Evolutionary conservation across 108 stramenopile species (phyloP).

Genomic region (Chaetoceros tenuissimus): DNA sequence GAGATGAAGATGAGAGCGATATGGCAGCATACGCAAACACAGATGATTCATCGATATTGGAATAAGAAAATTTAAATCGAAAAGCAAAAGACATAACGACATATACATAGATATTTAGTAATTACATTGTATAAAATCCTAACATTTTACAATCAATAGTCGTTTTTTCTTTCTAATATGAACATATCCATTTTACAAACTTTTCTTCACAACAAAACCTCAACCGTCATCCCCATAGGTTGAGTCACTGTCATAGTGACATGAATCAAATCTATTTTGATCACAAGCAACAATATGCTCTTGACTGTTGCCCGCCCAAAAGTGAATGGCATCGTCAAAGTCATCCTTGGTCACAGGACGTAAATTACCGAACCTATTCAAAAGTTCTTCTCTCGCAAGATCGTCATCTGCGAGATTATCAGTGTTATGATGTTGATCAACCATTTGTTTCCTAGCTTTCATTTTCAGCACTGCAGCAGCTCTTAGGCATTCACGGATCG

Average conservation of each 20-base stretch:
- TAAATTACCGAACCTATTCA: constrained; percentile 45
- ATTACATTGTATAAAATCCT: no score
- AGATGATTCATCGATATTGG: no score
- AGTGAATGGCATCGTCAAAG: constrained; percentile 52
- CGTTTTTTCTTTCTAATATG: no score
- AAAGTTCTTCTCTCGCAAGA: constrained; percentile 29
- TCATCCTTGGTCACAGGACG: constrained; percentile 48
- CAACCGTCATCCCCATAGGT: constrained; percentile 59
- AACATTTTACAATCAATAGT: no score
- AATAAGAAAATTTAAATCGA: neutral
- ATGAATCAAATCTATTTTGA: constrained; percentile 1
- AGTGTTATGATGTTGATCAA: constrained; percentile 9
- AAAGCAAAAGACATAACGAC: neutral
- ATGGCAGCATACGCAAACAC: no score
- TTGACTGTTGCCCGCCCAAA: constrained; percentile 31
- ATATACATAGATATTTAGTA: no score
- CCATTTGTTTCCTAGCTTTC: constrained; percentile 16
- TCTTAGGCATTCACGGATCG: constrained; percentile 70
- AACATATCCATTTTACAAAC: no score
- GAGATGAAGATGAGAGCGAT: neutral
- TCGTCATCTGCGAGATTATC: constrained; percentile 9
- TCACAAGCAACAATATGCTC: constrained; percentile 10
- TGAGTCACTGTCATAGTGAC: constrained; percentile 56
- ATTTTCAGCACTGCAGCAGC: constrained; percentile 43
- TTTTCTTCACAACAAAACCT: no score